Conservation (phyloP, 805 yeast genomes). For the Candida gorgasii region DNA sequence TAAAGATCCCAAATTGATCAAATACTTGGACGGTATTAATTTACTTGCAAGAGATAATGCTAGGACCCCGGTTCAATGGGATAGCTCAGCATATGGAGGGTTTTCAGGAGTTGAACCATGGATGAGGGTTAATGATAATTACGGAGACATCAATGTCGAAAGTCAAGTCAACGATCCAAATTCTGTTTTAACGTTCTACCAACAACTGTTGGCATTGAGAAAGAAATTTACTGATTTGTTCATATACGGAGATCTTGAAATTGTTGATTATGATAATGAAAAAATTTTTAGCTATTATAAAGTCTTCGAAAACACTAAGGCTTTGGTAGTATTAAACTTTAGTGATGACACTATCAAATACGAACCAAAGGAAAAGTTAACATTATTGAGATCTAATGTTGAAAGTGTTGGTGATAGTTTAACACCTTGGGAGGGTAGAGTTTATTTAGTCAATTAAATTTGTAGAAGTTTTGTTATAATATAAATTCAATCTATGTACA, state of each 20-base stretch:
- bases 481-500: neutral
- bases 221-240: slow-evolving; percentile 45
- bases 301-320: slow-evolving; percentile 26
- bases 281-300: slow-evolving; percentile 45
- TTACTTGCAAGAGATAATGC: slow-evolving; percentile 52
- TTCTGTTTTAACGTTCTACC: slow-evolving; percentile 50
- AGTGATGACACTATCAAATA: slow-evolving; percentile 31
- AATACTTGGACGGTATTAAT: slow-evolving; percentile 34
- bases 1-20: slow-evolving; percentile 13
- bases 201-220: slow-evolving; percentile 43
- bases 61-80: slow-evolving; percentile 62
- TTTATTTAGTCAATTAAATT: slow-evolving; percentile 21
- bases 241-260: slow-evolving; percentile 47
- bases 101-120: slow-evolving; percentile 53
- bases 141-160: slow-evolving; percentile 49
- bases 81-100: slow-evolving; percentile 43
- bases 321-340: slow-evolving; percentile 46
- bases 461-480: neutral
- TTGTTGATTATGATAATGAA: slow-evolving; percentile 44
- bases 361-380: slow-evolving; percentile 27
- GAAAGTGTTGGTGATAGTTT: slow-evolving; percentile 25
- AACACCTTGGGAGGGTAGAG: slow-evolving; percentile 48
- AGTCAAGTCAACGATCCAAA: slow-evolving; percentile 46
- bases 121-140: slow-evolving; percentile 54
- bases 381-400: slow-evolving; percentile 34